Evolutionary conservation across 208 protist species (phyloP), one percentile per base, ranked within the genome.

Genomic region (Tritrichomonas musculus): DNA sequence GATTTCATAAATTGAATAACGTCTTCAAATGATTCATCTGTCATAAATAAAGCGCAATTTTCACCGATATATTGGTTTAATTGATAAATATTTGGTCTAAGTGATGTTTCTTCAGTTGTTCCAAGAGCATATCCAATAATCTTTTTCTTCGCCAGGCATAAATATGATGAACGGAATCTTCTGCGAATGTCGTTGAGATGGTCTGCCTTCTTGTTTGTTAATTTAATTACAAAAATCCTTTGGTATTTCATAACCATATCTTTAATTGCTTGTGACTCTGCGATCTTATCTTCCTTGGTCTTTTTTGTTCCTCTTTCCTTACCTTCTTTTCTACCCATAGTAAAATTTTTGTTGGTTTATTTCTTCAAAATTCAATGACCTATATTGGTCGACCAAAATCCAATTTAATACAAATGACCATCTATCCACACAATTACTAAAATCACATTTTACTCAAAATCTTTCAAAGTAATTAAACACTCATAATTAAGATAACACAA

Each of bases 41-140:
- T 88, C 77, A 88, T 88, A n/a, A 88, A 88, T 57, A 88, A 20
- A 39, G n/a, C 77, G 30, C n/a, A 44, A 20, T 88, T 88, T 39
- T 30, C 77, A 44, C 17, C 9, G 17, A 88, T 41, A 57, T 88
- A 88, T 60, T 53, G 77, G 44, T 53, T 44, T 39, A 88, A 47
- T 11, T 39, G 0, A 57, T 44, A 88, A 39, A 88, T 41, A 33
- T 47, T 47, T 88, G 77, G 77, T 4, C 20, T 25, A 88, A 36
- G 27, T 88, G 44, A 44, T 9, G 17, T 88, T 88, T 88, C 47
- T 88, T 44, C 41, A 57, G 77, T 88, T n/a, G 77, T 47, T 53
- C 77, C 77, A 88, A 88, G 25, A 22, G 77, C 41, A 39, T 60
- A 49, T 11, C 41, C 0, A 11, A 88, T 88, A 27, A 88, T 53